Conservation (phyloP, 352 stramenopile genomes). For the Peronospora belbahrii region DNA sequence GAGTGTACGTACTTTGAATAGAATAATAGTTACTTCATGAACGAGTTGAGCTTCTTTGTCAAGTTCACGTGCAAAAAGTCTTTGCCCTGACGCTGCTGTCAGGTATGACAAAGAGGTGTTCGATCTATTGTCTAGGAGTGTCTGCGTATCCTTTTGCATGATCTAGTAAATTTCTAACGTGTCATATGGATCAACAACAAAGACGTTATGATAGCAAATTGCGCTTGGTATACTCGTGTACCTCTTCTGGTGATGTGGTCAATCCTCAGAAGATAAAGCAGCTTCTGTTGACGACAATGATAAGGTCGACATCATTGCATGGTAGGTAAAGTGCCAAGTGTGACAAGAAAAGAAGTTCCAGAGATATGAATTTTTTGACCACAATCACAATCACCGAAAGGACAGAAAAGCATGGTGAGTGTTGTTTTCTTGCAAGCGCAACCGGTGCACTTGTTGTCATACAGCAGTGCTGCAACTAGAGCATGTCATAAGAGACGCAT, state of each 20-base stretch:
- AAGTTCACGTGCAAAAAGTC: background rate
- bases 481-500: too few relatives aligned
- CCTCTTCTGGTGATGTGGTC: too few relatives aligned
- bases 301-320: constrained; percentile 53
- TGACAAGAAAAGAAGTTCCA: constrained; percentile 60
- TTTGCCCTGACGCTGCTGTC: background rate
- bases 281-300: constrained; percentile 73
- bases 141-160: background rate
- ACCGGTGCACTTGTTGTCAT: constrained; percentile 84
- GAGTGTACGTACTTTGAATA: constrained; percentile 9
- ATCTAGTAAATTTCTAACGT: constrained; percentile 46
- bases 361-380: constrained; percentile 53
- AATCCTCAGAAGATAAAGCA: too few relatives aligned
- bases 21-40: constrained; percentile 13
- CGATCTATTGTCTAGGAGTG: background rate
- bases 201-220: constrained; percentile 21
- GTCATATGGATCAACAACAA: constrained; percentile 54
- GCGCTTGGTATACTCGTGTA: too few relatives aligned
- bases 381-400: constrained; percentile 50
- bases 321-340: constrained; percentile 82
- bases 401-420: constrained; percentile 84
- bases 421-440: constrained; percentile 86
- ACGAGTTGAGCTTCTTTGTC: background rate
- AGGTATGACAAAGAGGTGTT: background rate
- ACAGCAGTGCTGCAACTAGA: constrained; percentile 84